Conservation (phyloP, 495 filamentous ascomycete genomes). For the Daldinia grandis region DNA sequence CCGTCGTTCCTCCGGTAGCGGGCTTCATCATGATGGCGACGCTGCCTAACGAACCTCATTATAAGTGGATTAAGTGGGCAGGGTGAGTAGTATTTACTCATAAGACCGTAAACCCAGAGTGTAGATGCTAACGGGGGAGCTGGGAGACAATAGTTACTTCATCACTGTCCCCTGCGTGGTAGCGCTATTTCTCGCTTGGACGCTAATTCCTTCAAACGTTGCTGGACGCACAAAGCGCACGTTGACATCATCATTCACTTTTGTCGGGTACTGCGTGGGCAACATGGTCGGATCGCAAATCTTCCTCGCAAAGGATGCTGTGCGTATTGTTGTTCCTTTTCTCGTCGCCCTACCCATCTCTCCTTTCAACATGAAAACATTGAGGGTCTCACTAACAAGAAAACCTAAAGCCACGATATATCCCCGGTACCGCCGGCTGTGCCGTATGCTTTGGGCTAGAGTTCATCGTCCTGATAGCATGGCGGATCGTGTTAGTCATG, state of each 20-base stretch:
- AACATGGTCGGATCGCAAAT: conserved; percentile 70
- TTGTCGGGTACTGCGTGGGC: conserved; percentile 59
- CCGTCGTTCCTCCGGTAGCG: conserved; percentile 42
- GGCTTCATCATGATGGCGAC: conserved; percentile 45
- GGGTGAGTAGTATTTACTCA: conserved; percentile 28
- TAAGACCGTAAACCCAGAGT: background rate
- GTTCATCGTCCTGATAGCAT: conserved; percentile 37
- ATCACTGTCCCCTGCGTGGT: conserved; percentile 42
- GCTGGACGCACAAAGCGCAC: conserved; percentile 49
- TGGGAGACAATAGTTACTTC: conserved; percentile 29
- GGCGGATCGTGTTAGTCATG: conserved; percentile 41
- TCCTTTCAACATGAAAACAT: background rate
- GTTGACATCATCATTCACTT: conserved; percentile 50
- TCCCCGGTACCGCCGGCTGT: conserved; percentile 42
- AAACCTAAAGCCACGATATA: conserved; percentile 39
- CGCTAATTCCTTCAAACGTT: conserved; percentile 45
- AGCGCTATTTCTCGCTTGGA: conserved; percentile 45
- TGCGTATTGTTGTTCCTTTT: conserved; percentile 36
- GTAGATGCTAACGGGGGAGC: background rate
- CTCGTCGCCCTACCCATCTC: background rate
- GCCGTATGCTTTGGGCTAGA: conserved; percentile 43
- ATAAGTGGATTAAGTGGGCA: conserved; percentile 46
- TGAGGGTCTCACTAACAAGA: conserved; percentile 4
- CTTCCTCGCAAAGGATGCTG: conserved; percentile 59
- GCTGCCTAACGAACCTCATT: conserved; percentile 45